These are phyloP conservation scores for Echites panduratus DNA, from an alignment of 257 asterid genomes.

Conservation along the genomic window DNA sequence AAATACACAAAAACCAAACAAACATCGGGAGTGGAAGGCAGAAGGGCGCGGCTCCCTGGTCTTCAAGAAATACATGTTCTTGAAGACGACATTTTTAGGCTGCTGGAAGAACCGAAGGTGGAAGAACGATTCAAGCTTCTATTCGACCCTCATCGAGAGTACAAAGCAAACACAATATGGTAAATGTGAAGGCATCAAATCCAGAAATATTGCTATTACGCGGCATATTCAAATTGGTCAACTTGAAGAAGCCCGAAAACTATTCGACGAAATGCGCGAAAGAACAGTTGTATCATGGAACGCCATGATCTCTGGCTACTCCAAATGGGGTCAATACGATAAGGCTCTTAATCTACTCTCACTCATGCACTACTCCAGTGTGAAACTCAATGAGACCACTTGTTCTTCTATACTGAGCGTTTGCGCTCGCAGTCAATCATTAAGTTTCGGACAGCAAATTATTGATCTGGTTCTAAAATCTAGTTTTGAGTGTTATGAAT, in stretches of 20 bases:
- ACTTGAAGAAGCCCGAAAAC: constrained; percentile 41
- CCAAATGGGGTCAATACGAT: constrained; percentile 31
- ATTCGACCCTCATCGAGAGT: background rate
- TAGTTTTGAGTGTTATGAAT: constrained; percentile 35
- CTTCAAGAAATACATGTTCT: constrained; percentile 10
- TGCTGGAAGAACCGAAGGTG: constrained; percentile 38
- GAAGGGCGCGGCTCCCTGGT: background rate
- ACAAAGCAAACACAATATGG: background rate
- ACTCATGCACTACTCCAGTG: constrained; percentile 39
- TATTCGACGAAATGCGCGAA: constrained; percentile 65
- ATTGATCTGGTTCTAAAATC: constrained; percentile 60
- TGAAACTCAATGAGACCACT: constrained; percentile 53
- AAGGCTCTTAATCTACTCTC: constrained; percentile 41
- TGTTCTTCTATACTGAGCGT: constrained; percentile 41
- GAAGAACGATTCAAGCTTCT: constrained; percentile 20
- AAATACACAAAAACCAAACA: background rate
- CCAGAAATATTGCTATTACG: constrained; percentile 42
- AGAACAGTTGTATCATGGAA: constrained; percentile 79
- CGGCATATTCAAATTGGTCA: constrained; percentile 27
- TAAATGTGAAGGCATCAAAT: constrained; percentile 23
- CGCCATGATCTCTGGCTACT: constrained; percentile 63
- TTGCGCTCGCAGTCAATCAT: constrained; percentile 47
- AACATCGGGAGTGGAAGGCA: too few species aligned
- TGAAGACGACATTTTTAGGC: constrained; percentile 24
- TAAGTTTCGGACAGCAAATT: constrained; percentile 45